Evolutionary conservation across 306 rosid genomes (phyloP).

Genomic region (Fagus sylvatica): DNA sequence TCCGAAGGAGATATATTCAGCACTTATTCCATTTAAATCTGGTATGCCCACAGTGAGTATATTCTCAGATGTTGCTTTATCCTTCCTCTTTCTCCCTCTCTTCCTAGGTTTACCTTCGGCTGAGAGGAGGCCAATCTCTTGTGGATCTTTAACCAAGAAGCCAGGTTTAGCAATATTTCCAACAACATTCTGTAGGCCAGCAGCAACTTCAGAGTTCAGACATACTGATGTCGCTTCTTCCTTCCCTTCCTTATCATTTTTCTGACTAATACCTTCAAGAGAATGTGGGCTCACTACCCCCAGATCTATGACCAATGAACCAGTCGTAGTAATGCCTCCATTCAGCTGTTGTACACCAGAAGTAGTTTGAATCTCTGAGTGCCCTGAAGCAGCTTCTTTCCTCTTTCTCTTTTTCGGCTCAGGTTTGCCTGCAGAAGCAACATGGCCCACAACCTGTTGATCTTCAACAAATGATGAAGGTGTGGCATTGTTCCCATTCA

Average conservation of each 20-base stretch:
- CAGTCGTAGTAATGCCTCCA: conserved; percentile 20
- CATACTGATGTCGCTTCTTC: conserved; percentile 20
- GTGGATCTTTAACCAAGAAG: conserved; percentile 10
- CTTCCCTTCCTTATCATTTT: conserved; percentile 15
- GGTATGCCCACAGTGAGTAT: conserved; percentile 43
- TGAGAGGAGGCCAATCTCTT: conserved; percentile 11
- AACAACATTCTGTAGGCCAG: conserved; percentile 7
- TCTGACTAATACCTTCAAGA: conserved; percentile 12
- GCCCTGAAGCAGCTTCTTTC: conserved; percentile 7
- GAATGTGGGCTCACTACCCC: conserved; percentile 21
- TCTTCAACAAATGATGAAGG: conserved; percentile 25
- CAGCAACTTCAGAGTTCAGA: conserved; percentile 22
- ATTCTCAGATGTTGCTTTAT: conserved; percentile 27
- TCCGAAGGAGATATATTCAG: conserved; percentile 36
- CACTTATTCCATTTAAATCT: conserved; percentile 60
- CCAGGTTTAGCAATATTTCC: conserved; percentile 17
- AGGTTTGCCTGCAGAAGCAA: conserved; percentile 38
- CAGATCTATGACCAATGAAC: conserved; percentile 51
- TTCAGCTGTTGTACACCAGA: conserved; percentile 3
- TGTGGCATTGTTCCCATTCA: conserved; percentile 38
- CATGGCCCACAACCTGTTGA: conserved; percentile 20
- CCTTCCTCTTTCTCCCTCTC: conserved; percentile 33
- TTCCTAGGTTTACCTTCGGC: conserved; percentile 2
- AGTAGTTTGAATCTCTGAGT: conserved; percentile 21
- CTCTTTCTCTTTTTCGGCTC: conserved; percentile 45